Conservation (phyloP, 495 filamentous ascomycete species). For the Talaromyces nanjingensis region DNA sequence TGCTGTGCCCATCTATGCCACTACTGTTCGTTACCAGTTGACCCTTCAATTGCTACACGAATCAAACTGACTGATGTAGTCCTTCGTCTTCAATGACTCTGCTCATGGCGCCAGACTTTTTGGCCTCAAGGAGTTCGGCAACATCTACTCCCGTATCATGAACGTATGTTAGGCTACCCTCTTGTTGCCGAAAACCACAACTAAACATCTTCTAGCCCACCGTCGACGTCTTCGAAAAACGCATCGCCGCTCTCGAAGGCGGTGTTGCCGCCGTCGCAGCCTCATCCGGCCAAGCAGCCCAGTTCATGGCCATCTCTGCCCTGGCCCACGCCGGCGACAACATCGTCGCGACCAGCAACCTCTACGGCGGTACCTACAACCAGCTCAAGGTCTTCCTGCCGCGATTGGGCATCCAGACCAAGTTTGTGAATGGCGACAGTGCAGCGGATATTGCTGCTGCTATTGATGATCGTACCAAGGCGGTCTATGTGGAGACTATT, state of each 20-base stretch:
- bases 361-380: constrained; percentile 98
- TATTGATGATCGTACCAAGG: constrained; percentile 95
- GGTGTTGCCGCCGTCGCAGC: constrained; percentile 87
- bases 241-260: constrained; percentile 91
- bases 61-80: constrained; percentile 39
- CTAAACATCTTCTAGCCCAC: constrained; percentile 55
- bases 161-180: constrained; percentile 47
- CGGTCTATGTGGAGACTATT: constrained; percentile 92
- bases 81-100: constrained; percentile 92
- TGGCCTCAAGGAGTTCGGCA: constrained; percentile 95
- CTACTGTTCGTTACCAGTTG: constrained; percentile 53
- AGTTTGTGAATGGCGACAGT: constrained; percentile 84
- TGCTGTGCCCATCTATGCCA: constrained; percentile 94
- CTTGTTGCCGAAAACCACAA: not conserved
- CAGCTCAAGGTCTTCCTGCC: constrained; percentile 92
- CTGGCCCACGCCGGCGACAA: constrained; percentile 86
- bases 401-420: constrained; percentile 80
- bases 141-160: constrained; percentile 98
- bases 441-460: constrained; percentile 71
- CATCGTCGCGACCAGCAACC: constrained; percentile 85
- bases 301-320: constrained; percentile 86
- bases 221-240: constrained; percentile 96
- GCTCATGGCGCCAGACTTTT: constrained; percentile 95
- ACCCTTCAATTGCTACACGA: not conserved
- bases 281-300: constrained; percentile 86